Base-by-base conservation (phyloP, 108 stramenopile genomes). In the Tribonema minus region DNA sequence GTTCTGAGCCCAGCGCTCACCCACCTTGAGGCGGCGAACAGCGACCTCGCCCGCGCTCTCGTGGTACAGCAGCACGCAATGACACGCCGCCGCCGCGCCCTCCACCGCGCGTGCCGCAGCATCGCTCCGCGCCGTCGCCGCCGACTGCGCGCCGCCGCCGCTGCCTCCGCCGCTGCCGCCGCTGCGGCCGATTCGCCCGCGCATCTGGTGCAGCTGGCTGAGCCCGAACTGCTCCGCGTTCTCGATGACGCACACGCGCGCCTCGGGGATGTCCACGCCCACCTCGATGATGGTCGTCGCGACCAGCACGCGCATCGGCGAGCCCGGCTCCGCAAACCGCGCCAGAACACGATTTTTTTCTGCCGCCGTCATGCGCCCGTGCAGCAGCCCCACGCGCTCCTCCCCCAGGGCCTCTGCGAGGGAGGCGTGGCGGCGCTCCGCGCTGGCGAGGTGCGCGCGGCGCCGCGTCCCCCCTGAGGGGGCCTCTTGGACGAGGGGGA, bases 231-330 rank as follows among this genome's bases (percentile, higher is more conserved):
- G 84, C 68, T 96, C 91, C 38, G 92, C 89, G 72, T 95, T 90
- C 67, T 92, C 88, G 38, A 97, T 90, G 59, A 97, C 90, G 72
- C 70, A 71, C 46, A 81, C 80, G 5, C 67, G 41, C 0, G 69
- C 80, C 23, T 40, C 60, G 59, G 80, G 80, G 25, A 81, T 70
- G 35, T 81, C 80, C 26, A 81, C 80, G 1, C 80, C 80, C 31
- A 78, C 77, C 86, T 97, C 96, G 68, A 97, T 93, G 23, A 97
- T 93, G 26, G 94, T 95, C 26, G 96, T 97, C 38, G 94, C 93
- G 58, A 97, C 83, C 40, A 97, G 86, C 20, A 97, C 87, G 3
- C 63, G 36, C 1, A 71, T n/a, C 38, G 60, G 60, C 63, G 93
- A 90, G 71, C 88, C 82, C 12, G 88, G 71, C 28, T 91, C 92